phyloP scores from a whole-genome alignment of 1,284 basidiomycete species.

The Ceratobasidium sp. region DNA sequence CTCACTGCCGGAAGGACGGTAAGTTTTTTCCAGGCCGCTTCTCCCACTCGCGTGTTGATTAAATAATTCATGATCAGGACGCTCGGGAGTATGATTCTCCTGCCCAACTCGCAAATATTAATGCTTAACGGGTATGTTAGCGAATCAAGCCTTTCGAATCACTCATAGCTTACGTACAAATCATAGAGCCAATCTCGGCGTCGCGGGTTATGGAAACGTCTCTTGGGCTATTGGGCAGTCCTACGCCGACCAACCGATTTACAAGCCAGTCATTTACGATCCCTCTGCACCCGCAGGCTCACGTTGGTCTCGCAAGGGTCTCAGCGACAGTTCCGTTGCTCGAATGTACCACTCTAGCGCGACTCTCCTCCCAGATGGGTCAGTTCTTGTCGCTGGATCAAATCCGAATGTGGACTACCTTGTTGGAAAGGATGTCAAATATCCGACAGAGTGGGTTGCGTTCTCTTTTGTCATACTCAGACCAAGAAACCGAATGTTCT shows the following conservation, averaged over 20 bases:
- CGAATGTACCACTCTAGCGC: constrained; percentile 89
- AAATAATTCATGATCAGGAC: constrained; percentile 57
- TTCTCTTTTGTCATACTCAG: constrained; percentile 48
- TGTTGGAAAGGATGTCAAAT: constrained; percentile 68
- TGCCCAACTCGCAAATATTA: constrained; percentile 75
- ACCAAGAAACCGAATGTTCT: constrained; percentile 73
- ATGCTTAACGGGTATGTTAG: constrained; percentile 65
- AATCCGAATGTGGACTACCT: constrained; percentile 93
- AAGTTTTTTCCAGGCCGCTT: background rate
- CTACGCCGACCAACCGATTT: constrained; percentile 61
- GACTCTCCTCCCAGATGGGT: constrained; percentile 82
- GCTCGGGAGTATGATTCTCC: constrained; percentile 78
- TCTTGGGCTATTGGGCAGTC: constrained; percentile 55
- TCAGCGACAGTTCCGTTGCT: constrained; percentile 63
- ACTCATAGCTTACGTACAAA: no score
- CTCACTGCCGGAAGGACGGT: constrained; percentile 65
- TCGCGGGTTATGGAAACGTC: constrained; percentile 47
- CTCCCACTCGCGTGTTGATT: constrained; percentile 46
- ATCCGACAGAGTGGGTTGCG: constrained; percentile 73
- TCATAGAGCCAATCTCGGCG: constrained; percentile 53
- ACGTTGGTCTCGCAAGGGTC: constrained; percentile 74
- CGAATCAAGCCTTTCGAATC: no score
- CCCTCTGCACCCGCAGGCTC: constrained; percentile 67
- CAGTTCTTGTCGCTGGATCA: constrained; percentile 87
- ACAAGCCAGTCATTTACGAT: constrained; percentile 78